Evolutionary conservation across 306 rosid species (phyloP), one percentile per base, ranked within the genome.

Genomic region (Acacia melanoxylon): DNA sequence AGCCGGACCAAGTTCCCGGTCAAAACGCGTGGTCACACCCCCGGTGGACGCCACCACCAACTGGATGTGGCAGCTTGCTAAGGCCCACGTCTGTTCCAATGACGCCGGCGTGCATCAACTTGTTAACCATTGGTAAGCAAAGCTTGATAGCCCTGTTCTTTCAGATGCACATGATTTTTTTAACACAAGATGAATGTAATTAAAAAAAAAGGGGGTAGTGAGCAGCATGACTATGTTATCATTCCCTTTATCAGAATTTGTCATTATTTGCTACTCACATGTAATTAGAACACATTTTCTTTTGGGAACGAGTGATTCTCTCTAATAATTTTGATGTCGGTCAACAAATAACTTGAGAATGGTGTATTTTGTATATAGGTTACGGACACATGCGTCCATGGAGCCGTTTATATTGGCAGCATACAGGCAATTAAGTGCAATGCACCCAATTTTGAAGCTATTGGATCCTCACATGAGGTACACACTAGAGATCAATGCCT

Each of bases 381-480:
- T 94, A 62, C 89, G 98, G 13, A 94, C 98, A 20, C 98, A 94
- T 84, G 98, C 98, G 12, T 25, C 74, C 83, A 37, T 75, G 76
- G 98, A 94, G 54, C 98, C 98, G 37, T 94, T 94, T 77, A 90
- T 94, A 52, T 48, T 94, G 85, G 86, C 97, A 33, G 95, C 97
- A 58, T 94, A 94, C 37, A 86, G 98, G 80, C 98, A 94, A n/a
- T 49, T 94, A 84, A 94, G 98, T 78, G 95, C 94, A n/a, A 85
- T 94, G 95, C 98, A 94, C 79, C 98, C 98, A 0, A 85, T 94
- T 11, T 94, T 81, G 67, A 94, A 94, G 90, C 90, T 94, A 33
- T 81, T 94, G 85, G 98, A 94, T 61, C 97, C 98, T 19, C 98
- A 94, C 82, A 92, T 94, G 98, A 86, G 98, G 68, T 94, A 94